Conservation (phyloP, 2,329 filamentous ascomycete genomes). For the Arthrobotrys conoides region DNA sequence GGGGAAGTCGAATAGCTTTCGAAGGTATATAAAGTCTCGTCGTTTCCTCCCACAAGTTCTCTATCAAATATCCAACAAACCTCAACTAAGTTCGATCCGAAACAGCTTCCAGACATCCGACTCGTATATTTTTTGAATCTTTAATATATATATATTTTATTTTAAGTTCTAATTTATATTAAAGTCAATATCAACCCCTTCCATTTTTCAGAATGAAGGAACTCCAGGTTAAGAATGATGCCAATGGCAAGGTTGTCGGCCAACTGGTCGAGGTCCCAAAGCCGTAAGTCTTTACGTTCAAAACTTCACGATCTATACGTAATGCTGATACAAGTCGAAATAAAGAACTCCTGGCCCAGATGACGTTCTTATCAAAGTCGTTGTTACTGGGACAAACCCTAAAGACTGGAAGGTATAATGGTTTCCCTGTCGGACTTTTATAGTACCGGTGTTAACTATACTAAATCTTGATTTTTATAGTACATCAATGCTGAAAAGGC, state of each 20-base stretch:
- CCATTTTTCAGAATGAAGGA: conserved; percentile 46
- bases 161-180: too few species aligned
- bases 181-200: not conserved
- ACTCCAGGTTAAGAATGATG: conserved; percentile 20
- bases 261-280: conserved; percentile 40
- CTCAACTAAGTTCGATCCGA: conserved; percentile 7
- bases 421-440: not conserved
- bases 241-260: conserved; percentile 28
- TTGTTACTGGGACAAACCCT: conserved; percentile 69
- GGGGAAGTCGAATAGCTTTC: not conserved
- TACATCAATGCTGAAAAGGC: conserved; percentile 57
- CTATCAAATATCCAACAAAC: conserved; percentile 30
- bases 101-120: not conserved
- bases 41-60: not conserved
- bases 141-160: too few species aligned
- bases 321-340: not conserved
- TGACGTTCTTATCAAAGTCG: conserved; percentile 68
- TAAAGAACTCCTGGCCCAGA: conserved; percentile 63
- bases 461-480: not conserved
- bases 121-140: not conserved
- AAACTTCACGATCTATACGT: not conserved
- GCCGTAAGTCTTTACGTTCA: conserved; percentile 25
- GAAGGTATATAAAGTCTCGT: conserved; percentile 9
- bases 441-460: not conserved
- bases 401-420: conserved; percentile 67